Evolutionary conservation across 257 asterid genomes (phyloP), one percentile per base, ranked within the genome.

Genomic region (Echium plantagineum): DNA sequence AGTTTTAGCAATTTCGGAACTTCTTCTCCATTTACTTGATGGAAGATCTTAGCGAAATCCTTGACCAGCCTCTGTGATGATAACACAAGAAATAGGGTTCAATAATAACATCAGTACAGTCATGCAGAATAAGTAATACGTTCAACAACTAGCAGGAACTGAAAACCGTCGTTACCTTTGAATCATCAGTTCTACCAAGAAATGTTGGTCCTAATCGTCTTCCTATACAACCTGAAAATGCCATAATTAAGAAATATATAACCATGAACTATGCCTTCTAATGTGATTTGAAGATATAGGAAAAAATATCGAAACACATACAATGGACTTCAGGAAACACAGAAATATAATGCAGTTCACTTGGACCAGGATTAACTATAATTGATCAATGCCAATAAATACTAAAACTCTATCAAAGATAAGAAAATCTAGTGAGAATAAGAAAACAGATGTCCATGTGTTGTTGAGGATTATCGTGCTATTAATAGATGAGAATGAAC

Each of bases 131-230:
- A 68, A 35, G 64, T 51, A 21, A 24, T 9, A 1, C 10, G 15
- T 51, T 64, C 16, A 19, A 53, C 54, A 47, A 46, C 63, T 57
- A 9, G 28, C 38, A 60, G 21, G 59, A 60, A 63, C 6, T 32
- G 65, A 46, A 67, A 66, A 55, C 18, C 58, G 42, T 32, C 70
- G 60, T 59, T 81, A 93, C 99, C 95, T 94, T 96, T 67, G 96
- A 83, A 83, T 86, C 97, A 80, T 80, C 90, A 67, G 78, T 67
- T 81, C 95, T 80, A 59, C 97, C 94, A 56, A 93, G 87, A 77
- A 93, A 77, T 80, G 81, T 89, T 59, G 99, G 97, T 58, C 99
- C 99, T 80, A 86, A 77, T 60, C 99, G 80, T 62, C 97, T 86
- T 62, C 97, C 97, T 75, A 93, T 79, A 79, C 99, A 93, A 81